Evolutionary conservation across 2,329 filamentous ascomycete species (phyloP), one percentile per base, ranked within the genome.

Genomic region (Cercospora nicotianae): DNA sequence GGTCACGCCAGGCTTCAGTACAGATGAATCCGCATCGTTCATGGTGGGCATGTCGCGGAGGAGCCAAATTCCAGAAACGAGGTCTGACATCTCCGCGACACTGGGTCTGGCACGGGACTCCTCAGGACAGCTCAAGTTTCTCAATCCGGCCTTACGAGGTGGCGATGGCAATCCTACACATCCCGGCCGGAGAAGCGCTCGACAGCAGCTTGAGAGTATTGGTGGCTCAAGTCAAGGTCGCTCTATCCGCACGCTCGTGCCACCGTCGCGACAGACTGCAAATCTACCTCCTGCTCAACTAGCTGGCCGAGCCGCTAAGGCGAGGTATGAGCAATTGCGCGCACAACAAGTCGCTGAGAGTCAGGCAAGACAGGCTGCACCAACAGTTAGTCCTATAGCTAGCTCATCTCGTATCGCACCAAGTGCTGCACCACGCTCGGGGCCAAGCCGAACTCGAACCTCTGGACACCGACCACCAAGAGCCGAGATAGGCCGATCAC

Each of bases 131-230:
- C 48, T 23, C 20, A 53, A 53, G 48, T 13, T n/a, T 42, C 16
- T 48, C 3, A 13, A 45, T n/a, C 12, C 60, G 18, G 20, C 13
- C 10, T 39, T 42, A 13, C 30, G 18, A 13, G 30, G 26, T 13
- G 30, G 48, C 13, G 45, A 18, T 12, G 60, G 26, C 33, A 36
- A n/a, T 39, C 31, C 61, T 16, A 20, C 26, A 30, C 61, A 39
- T 33, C 61, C 61, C 5, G 9, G 10, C 12, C n/a, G 51, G 36
- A 48, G 30, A 57, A 55, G 48, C 48, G 26, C 31, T 39, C 26
- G 30, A 18, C 42, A 64, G 53, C 61, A 64, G 20, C 61, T 58
- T 20, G 51, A 48, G 33, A 39, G 26, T 51, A 30, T 62, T 8
- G n/a, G 39, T 18, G 36, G 20, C 13, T 30, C 10, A 1, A 42